Evolutionary conservation across 192 early-diverging fungal genomes (phyloP), one percentile per base, ranked within the genome.

Genomic region (Podila minutissima): DNA sequence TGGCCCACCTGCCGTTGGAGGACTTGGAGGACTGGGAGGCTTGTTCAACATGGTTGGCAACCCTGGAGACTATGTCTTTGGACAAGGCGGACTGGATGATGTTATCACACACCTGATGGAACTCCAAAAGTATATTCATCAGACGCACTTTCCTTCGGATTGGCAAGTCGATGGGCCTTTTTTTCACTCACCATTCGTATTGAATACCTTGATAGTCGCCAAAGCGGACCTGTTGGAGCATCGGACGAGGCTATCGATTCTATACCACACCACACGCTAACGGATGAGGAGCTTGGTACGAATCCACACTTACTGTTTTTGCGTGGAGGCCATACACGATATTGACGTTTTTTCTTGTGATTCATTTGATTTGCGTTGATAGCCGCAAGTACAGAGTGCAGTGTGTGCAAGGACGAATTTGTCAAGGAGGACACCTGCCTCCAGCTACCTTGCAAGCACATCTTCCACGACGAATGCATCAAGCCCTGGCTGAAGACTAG

Each of bases 381-480:
- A 82, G 92, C 82, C 20, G 83, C 89, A 65, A 91, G 95, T 57
- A 69, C 82, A 24, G 94, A 97, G 50, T 98, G 96, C 69, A 85
- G 93, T 15, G 90, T 99, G 5, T 99, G 96, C 72, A 95, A 95
- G 84, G 97, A 98, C 62, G 93, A 96, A 62, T 97, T 93, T 82
- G 78, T 81, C 13, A 64, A 78, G 48, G 87, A 87, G 12, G 94
- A 97, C 62, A 83, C 83, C 20, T 93, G 86, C 8, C 71, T 92
- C 26, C 79, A 86, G 74, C 75, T 98, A 61, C 92, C 93, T 17
- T 99, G 97, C 86, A 89, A 88, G 53, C 97, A 99, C 83, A 69
- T 94, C 64, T 98, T 97, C 66, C 97, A 99, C 75, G 88, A 90
- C 10, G 86, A 89, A 8, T 99, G 97, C 83, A 94, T 97, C 64